A percentile compares a stretch with the other conserved stretches of the same genome.
These are phyloP conservation scores for Sclerotinia nivalis DNA, from an alignment of 2,329 filamentous ascomycete species.

Conservation along the genomic window DNA sequence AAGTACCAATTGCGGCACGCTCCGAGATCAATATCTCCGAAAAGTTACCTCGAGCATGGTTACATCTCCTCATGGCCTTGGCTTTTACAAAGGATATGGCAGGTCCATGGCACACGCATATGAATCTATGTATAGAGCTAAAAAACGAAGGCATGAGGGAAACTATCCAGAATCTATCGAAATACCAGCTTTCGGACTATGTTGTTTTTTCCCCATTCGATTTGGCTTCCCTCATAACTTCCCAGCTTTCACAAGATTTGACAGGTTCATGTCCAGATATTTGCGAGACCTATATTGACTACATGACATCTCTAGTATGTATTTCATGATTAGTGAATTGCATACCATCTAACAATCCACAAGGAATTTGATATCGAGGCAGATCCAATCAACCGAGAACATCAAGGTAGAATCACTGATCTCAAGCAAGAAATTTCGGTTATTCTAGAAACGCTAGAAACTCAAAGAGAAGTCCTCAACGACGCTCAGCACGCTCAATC, in stretches of 20 bases:
- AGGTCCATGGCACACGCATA: constrained; percentile 21
- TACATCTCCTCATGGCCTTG: constrained; percentile 32
- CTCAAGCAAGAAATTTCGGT: constrained; percentile 34
- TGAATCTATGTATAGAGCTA: constrained; percentile 1
- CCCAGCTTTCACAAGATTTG: constrained; percentile 28
- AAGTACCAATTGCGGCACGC: constrained; percentile 14
- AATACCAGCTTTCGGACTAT: constrained; percentile 23
- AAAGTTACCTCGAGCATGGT: constrained; percentile 32
- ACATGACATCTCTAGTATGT: constrained; percentile 30
- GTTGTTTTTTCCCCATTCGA: constrained; percentile 31
- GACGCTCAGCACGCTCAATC: neutral
- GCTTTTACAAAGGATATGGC: constrained; percentile 27
- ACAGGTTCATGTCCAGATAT: constrained; percentile 28
- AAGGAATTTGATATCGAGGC: constrained; percentile 31
- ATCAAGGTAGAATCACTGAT: constrained; percentile 31
- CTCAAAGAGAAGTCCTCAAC: constrained; percentile 25
- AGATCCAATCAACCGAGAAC: constrained; percentile 31
- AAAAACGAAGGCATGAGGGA: constrained; percentile 8
- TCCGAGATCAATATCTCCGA: constrained; percentile 28
- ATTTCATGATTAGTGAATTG: too few species aligned
- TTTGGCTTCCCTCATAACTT: constrained; percentile 30
- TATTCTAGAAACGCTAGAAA: constrained; percentile 30
- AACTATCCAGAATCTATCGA: neutral
- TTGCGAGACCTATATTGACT: constrained; percentile 30
- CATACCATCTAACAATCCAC: constrained; percentile 3